phyloP scores from a whole-genome alignment of 2,329 filamentous ascomycete species.

The Diaporthe humulicola region DNA sequence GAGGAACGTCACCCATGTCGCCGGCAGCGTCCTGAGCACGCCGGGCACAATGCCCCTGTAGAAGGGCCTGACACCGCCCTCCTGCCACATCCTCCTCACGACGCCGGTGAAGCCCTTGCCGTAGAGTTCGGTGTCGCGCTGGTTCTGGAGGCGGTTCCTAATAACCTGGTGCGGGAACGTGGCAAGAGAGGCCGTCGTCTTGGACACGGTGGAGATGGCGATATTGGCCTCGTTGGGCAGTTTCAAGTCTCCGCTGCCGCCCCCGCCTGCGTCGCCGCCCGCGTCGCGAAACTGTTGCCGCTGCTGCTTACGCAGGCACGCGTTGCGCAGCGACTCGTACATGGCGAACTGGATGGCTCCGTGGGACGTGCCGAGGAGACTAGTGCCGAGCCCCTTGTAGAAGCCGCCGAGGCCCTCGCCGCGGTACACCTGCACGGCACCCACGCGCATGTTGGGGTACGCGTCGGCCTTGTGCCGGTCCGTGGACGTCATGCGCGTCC shows the following conservation, averaged over 20 bases:
- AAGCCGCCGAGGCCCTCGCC: conserved; percentile 84
- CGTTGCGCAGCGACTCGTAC: conserved; percentile 79
- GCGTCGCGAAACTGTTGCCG: conserved; percentile 24
- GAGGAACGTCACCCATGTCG: conserved; percentile 95
- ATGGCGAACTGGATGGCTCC: conserved; percentile 96
- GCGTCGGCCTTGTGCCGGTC: conserved; percentile 81
- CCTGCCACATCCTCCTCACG: conserved; percentile 78
- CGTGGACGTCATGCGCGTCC: conserved; percentile 95
- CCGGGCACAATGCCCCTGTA: conserved; percentile 93
- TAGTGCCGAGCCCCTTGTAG: conserved; percentile 87
- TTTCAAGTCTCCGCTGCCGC: conserved; percentile 47
- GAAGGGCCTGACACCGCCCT: conserved; percentile 86
- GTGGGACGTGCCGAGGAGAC: conserved; percentile 88
- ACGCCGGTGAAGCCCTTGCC: conserved; percentile 79
- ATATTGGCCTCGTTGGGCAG: conserved; percentile 83
- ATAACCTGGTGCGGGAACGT: conserved; percentile 98
- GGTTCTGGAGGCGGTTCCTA: conserved; percentile 88
- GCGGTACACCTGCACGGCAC: conserved; percentile 74
- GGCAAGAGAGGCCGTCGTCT: conserved; percentile 87
- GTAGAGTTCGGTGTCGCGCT: conserved; percentile 82
- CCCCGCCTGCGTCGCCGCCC: conserved; percentile 38
- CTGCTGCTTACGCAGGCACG: conserved; percentile 60
- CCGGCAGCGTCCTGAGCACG: conserved; percentile 90
- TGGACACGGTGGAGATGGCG: conserved; percentile 83
- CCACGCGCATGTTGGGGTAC: conserved; percentile 82